Conservation (phyloP, 768 basidiomycete species). For the Suillus sp. region DNA sequence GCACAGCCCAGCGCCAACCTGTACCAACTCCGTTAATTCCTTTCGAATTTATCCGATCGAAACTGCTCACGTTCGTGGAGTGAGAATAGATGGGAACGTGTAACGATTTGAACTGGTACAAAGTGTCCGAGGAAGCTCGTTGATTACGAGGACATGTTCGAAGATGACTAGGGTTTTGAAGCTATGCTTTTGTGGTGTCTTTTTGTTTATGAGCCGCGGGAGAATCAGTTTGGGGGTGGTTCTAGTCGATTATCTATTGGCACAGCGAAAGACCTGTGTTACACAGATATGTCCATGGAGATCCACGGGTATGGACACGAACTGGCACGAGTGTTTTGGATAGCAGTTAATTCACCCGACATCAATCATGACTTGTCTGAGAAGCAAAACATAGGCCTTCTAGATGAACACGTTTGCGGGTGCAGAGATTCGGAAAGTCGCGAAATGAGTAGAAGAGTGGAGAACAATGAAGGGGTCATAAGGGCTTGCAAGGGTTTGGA, state of each 20-base stretch:
- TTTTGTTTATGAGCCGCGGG: neutral
- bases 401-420: slow-evolving; percentile 2
- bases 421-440: slow-evolving; percentile 2
- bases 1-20: slow-evolving; percentile 7
- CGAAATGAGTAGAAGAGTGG: slow-evolving; percentile 5
- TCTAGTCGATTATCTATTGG: neutral
- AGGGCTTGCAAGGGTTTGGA: slow-evolving; percentile 7
- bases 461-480: neutral
- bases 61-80: slow-evolving; percentile 3
- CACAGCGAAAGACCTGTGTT: neutral
- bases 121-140: slow-evolving; percentile 5
- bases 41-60: slow-evolving; percentile 3
- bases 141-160: slow-evolving; percentile 6
- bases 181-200: neutral
- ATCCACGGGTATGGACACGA: slow-evolving; percentile 8
- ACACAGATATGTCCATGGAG: slow-evolving; percentile 4
- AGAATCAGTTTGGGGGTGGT: neutral
- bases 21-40: slow-evolving; percentile 6
- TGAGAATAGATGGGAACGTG: slow-evolving; percentile 4
- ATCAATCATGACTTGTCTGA: slow-evolving; percentile 8
- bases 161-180: slow-evolving; percentile 3
- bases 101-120: no score
- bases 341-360: slow-evolving; percentile 2
- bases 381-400: neutral
- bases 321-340: slow-evolving; percentile 5